Evolutionary conservation across 208 protist genomes (phyloP).

Genomic region (Polymyxa betae): DNA sequence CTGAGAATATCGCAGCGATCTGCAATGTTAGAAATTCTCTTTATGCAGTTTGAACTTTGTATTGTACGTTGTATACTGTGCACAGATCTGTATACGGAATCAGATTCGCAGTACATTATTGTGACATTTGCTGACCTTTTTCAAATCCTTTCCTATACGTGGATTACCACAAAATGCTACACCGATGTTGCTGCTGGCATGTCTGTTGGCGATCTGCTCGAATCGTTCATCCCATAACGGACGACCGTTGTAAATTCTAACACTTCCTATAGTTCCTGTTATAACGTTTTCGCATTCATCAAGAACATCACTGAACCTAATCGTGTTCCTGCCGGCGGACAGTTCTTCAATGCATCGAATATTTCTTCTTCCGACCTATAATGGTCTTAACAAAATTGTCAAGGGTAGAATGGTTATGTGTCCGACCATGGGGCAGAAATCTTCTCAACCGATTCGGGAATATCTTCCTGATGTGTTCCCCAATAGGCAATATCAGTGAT

Average conservation of each 20-base stretch:
- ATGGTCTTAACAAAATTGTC: no score
- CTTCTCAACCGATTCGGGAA: neutral
- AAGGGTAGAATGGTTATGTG: no score
- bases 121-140: neutral
- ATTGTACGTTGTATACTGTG: neutral
- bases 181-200: conserved; percentile 13
- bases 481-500: conserved; percentile 5
- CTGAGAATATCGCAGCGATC: no score
- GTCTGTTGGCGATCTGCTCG: neutral
- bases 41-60: conserved; percentile 25
- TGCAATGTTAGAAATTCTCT: no score
- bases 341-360: neutral
- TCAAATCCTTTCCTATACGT: conserved; percentile 49
- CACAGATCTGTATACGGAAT: neutral
- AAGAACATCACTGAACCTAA: neutral
- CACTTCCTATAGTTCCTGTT: neutral
- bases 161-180: conserved; percentile 55
- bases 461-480: conserved; percentile 5
- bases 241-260: conserved; percentile 27
- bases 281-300: neutral
- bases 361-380: no score
- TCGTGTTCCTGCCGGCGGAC: no score
- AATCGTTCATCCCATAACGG: conserved; percentile 37
- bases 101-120: neutral
- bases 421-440: neutral